A percentile compares a stretch with the other conserved stretches of the same genome.
phyloP scores from a whole-genome alignment of 805 yeast genomes.

The Wickerhamomyces chambardii region DNA sequence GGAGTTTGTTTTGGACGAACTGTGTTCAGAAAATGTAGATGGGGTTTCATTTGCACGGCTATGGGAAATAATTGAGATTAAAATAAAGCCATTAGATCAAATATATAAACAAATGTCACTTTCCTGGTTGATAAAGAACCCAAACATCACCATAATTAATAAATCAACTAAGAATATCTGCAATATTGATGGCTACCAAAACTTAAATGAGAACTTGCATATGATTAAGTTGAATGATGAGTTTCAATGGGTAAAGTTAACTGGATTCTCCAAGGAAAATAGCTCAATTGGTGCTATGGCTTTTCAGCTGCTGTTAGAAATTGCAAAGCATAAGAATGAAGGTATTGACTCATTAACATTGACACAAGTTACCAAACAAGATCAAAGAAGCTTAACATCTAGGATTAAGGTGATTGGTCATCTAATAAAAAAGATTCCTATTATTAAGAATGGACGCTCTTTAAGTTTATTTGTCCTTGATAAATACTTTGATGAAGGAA shows the following conservation, averaged over 20 bases:
- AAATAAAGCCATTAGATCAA: conserved; percentile 17
- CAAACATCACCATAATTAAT: conserved; percentile 6
- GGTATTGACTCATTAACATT: conserved; percentile 58
- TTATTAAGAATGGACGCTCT: conserved; percentile 36
- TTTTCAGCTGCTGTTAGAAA: conserved; percentile 44
- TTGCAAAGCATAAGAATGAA: conserved; percentile 42
- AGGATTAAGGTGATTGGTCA: conserved; percentile 49
- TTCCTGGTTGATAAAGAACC: conserved; percentile 25
- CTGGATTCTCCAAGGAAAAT: conserved; percentile 46
- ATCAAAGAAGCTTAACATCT: conserved; percentile 58
- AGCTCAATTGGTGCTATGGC: conserved; percentile 47
- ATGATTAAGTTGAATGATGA: conserved; percentile 37
- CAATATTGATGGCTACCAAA: conserved; percentile 2
- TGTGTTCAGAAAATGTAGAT: conserved; percentile 23
- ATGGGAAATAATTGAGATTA: conserved; percentile 21
- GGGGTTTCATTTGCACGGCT: conserved; percentile 22
- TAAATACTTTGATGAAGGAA: conserved; percentile 26
- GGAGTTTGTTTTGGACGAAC: conserved; percentile 20
- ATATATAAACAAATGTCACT: conserved; percentile 24
- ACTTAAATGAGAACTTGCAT: conserved; percentile 5
- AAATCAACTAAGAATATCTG: not conserved
- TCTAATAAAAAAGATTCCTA: conserved; percentile 31
- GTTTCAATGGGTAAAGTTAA: conserved; percentile 46
- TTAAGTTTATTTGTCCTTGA: conserved; percentile 45
- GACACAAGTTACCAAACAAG: conserved; percentile 53